Percentiles rank a stretch among this genome's conserved stretches.
phyloP scores from a whole-genome alignment of 2,329 filamentous ascomycete species.

The Penicillium griseofulvum region DNA sequence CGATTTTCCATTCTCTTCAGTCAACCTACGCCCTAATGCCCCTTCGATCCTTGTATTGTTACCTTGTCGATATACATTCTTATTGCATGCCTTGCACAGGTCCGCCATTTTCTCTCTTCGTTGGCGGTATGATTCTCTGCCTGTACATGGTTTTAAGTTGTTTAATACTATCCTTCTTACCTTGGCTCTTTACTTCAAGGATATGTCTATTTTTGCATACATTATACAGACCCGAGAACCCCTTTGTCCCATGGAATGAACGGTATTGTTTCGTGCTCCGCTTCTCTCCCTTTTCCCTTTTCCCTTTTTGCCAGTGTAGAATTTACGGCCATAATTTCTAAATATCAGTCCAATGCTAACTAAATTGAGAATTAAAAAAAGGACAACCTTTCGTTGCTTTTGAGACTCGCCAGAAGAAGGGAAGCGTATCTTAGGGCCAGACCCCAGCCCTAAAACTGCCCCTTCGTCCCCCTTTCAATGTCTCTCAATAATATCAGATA shows the following conservation, averaged over 20 bases:
- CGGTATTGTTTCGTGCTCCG: neutral
- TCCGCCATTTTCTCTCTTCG: constrained; percentile 12
- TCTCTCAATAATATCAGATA: constrained; percentile 7
- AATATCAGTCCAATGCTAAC: neutral
- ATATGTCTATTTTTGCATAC: constrained; percentile 3
- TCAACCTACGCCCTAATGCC: constrained; percentile 22
- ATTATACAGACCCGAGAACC: neutral
- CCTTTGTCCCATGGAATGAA: neutral
- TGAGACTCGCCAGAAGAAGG: neutral
- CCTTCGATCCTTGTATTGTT: constrained; percentile 21
- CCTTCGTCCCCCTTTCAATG: neutral
- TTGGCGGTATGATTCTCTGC: constrained; percentile 11
- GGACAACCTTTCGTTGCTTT: neutral
- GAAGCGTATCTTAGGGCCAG: neutral
- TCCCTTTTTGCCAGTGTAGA: neutral
- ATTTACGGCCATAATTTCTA: neutral
- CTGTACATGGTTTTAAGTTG: constrained; percentile 22
- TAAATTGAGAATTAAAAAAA: neutral
- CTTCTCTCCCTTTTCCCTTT: neutral
- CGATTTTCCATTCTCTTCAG: constrained; percentile 9
- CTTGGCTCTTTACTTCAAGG: constrained; percentile 4
- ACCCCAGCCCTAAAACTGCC: neutral
- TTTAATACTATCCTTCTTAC: constrained; percentile 26
- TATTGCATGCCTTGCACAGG: constrained; percentile 24
- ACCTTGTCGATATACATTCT: constrained; percentile 24